Percentiles rank a stretch among this genome's conserved stretches.
These are phyloP conservation scores for Podospora conica DNA, from an alignment of 495 filamentous ascomycete genomes.

Conservation along the genomic window DNA sequence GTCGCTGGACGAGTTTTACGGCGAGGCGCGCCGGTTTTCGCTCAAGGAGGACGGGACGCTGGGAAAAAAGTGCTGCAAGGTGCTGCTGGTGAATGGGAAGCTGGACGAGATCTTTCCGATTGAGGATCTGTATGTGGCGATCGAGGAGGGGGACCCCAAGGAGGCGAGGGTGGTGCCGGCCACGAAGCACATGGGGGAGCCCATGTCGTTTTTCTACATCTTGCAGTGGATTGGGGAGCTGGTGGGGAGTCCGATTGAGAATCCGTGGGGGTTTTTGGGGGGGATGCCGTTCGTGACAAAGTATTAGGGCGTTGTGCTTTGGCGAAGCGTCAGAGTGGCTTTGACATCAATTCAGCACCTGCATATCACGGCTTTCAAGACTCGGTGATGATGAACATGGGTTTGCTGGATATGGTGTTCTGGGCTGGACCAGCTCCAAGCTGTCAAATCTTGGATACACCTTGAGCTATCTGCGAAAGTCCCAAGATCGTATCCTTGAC, in stretches of 20 bases:
- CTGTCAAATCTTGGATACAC: no score
- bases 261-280: background rate
- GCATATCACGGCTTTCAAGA: no score
- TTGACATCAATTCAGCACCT: background rate
- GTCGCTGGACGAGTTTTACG: constrained; percentile 41
- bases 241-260: background rate
- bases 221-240: constrained; percentile 20
- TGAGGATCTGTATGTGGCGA: constrained; percentile 55
- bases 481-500: no score
- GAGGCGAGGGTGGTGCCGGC: constrained; percentile 45
- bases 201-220: constrained; percentile 19
- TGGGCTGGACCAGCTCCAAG: no score
- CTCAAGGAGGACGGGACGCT: constrained; percentile 58
- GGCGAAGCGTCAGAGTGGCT: background rate
- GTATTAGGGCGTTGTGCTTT: background rate
- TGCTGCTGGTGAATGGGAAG: constrained; percentile 63
- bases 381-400: no score
- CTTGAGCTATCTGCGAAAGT: no score
- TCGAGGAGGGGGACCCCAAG: constrained; percentile 58
- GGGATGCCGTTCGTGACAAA: background rate
- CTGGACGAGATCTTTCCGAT: constrained; percentile 66
- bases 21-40: constrained; percentile 58
- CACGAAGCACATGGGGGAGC: constrained; percentile 25
- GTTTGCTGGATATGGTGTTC: no score
- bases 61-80: constrained; percentile 48